These are phyloP conservation scores for Lathyrus oleraceus DNA, from an alignment of 306 rosid species.

Conservation along the genomic window DNA sequence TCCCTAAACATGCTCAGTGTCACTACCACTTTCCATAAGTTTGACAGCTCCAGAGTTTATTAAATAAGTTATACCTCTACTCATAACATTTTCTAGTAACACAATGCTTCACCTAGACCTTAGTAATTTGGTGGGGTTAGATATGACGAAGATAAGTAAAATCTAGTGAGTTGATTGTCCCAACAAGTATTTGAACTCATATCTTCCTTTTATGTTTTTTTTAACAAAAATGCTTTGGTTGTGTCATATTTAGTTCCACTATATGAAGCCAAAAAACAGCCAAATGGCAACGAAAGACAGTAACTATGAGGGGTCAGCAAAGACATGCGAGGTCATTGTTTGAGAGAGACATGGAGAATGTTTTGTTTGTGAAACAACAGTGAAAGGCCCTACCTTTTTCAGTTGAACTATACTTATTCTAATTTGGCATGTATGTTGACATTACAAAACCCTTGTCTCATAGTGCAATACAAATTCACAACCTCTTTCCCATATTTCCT, in stretches of 20 bases:
- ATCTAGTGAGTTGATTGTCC: too few species aligned
- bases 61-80: too few species aligned
- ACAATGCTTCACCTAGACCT: too few species aligned
- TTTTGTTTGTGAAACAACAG: constrained; percentile 4
- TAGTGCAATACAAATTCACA: constrained; percentile 10
- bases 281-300: constrained; percentile 37
- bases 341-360: constrained; percentile 2
- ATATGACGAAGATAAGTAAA: too few species aligned
- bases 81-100: too few species aligned
- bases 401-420: constrained; percentile 36
- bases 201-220: too few species aligned
- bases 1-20: too few species aligned
- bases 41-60: too few species aligned
- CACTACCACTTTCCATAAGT: too few species aligned
- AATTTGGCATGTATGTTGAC: constrained; percentile 43
- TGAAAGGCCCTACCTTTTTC: constrained; percentile 35
- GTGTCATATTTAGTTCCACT: constrained; percentile 27
- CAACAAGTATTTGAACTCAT: too few species aligned
- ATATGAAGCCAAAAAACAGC: constrained; percentile 39
- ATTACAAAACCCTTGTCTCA: constrained; percentile 14
- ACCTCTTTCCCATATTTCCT: neutral
- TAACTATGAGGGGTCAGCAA: constrained; percentile 36
- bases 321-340: constrained; percentile 29
- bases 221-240: neutral
- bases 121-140: too few species aligned